Evolutionary conservation across 164 flowering plant genomes (phyloP), one percentile per base, ranked within the genome.

Genomic region (Vitis amurensis): DNA sequence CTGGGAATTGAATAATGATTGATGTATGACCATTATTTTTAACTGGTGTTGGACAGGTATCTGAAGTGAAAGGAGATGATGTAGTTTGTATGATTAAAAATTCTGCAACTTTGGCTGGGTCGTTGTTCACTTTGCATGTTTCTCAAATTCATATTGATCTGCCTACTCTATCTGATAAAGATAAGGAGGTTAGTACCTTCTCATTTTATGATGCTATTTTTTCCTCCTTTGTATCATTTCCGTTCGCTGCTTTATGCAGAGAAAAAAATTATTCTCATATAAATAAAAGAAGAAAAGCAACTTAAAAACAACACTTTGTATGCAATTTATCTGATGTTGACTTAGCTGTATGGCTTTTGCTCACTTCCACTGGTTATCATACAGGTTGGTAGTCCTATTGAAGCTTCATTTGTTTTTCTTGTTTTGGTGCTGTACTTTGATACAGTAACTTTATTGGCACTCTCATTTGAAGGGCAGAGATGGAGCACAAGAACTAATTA

Each of bases 101-200:
- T 61, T 55, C 94, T 68, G 90, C 96, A 51, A 91, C 96, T 19
- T 73, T 92, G 77, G 75, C 89, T 58, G 96, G 96, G 17, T 78
- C 96, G 64, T 69, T 89, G 77, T 92, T 88, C 80, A 92, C 96
- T 15, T 67, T 92, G 76, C 98, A 92, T 71, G 83, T 73, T 61
- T 85, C 92, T 68, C 94, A 92, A 86, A 75, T 90, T 67, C 98
- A 30, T 76, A 91, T 92, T 76, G 89, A 86, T 49, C 69, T 90
- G 77, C 98, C 96, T 23, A 92, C 98, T 31, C 84, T 92, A 47
- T 71, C 96, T 52, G 96, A 88, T 17, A 84, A 85, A 70, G 98
- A 92, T 72, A 92, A 89, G 83, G 84, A 92, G 81, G 98, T 90
- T 68, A 77, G 72, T 71, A 12, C 13, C 6, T 9, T 27, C 50